These are phyloP conservation scores for Paramecium octaurelia DNA, from an alignment of 73 alveolate species.

Conservation along the genomic window DNA sequence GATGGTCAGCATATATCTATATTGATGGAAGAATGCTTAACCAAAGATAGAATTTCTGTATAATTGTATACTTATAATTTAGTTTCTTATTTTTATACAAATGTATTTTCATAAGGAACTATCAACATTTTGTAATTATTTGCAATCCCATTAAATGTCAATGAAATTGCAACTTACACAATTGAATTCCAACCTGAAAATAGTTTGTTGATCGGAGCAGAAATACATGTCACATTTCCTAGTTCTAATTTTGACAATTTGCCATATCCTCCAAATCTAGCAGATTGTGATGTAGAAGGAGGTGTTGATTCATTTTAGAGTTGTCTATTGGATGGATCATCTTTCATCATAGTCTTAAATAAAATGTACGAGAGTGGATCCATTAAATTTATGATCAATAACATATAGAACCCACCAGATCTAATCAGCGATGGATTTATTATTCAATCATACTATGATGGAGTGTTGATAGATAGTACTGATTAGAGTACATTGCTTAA, in stretches of 20 bases:
- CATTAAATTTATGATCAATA: constrained; percentile 16
- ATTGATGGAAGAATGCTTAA: neutral
- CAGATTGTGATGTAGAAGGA: constrained; percentile 50
- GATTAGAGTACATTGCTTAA: constrained; percentile 26
- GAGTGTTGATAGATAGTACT: neutral
- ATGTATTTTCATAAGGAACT: constrained; percentile 26
- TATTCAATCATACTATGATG: constrained; percentile 46
- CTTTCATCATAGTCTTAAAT: neutral
- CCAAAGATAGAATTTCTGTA: neutral
- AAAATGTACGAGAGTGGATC: neutral
- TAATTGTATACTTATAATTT: neutral
- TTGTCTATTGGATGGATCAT: constrained; percentile 55
- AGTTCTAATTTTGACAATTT: neutral
- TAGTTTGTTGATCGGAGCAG: neutral
- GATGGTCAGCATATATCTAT: neutral
- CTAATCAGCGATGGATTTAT: constrained; percentile 51
- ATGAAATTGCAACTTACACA: constrained; percentile 42
- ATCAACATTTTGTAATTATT: neutral
- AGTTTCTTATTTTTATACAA: neutral
- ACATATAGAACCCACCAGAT: constrained; percentile 4
- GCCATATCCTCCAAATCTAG: constrained; percentile 55
- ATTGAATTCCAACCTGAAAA: constrained; percentile 15
- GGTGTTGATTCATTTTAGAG: constrained; percentile 40
- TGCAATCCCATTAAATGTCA: constrained; percentile 44
- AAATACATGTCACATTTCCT: constrained; percentile 56